phyloP scores from a whole-genome alignment of 352 stramenopile species.

The Bremia lactucae region DNA sequence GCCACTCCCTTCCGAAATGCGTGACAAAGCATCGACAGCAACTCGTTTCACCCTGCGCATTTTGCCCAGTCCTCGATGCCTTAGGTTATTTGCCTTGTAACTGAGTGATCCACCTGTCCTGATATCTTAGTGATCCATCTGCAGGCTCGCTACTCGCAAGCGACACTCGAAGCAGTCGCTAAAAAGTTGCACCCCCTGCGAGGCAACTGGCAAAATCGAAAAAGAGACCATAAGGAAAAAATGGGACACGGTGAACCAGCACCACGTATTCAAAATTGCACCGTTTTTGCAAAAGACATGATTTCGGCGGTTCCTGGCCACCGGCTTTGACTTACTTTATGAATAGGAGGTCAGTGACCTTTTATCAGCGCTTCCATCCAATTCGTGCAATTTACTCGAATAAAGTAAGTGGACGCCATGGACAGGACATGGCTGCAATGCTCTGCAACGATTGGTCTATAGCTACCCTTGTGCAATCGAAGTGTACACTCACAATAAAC shows the following conservation, averaged over 20 bases:
- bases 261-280: constrained; percentile 35
- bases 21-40: no score
- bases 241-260: constrained; percentile 35
- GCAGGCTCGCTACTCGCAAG: no score
- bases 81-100: no score
- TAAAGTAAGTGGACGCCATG: constrained; percentile 11
- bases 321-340: constrained; percentile 14
- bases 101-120: no score
- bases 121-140: no score
- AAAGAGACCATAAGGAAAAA: no score
- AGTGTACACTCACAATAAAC: constrained; percentile 11
- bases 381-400: constrained; percentile 4
- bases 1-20: no score
- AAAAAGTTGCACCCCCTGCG: no score
- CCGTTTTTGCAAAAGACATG: constrained; percentile 12
- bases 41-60: no score
- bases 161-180: no score
- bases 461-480: background rate
- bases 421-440: constrained; percentile 1
- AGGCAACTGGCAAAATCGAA: no score
- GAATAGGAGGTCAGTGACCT: constrained; percentile 5
- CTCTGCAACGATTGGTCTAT: constrained; percentile 6
- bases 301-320: constrained; percentile 12
- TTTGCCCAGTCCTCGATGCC: no score
- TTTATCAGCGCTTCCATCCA: constrained; percentile 2